Percentiles rank a stretch among this genome's conserved stretches.
Conservation (phyloP, 1,284 basidiomycete species). For the Leucoagaricus sp. region DNA sequence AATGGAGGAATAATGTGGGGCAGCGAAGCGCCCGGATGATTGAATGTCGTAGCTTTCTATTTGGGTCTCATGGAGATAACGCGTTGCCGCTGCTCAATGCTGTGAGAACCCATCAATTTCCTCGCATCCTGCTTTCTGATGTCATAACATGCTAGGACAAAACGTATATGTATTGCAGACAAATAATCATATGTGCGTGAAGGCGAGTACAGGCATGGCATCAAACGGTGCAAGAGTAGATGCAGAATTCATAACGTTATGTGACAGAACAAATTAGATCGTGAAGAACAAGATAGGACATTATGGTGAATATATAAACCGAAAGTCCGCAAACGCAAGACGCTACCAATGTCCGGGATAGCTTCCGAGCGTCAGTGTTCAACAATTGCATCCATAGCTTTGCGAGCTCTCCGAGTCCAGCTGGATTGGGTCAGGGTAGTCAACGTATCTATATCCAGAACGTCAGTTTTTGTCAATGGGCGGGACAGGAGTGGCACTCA, state of each 20-base stretch:
- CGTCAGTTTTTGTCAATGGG: constrained; percentile 14
- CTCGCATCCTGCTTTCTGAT: background rate
- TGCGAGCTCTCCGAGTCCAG: constrained; percentile 93
- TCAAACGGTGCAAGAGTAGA: constrained; percentile 14
- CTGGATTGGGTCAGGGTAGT: constrained; percentile 99
- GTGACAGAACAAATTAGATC: constrained; percentile 14
- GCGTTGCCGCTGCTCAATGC: background rate
- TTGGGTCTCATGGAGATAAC: constrained; percentile 9
- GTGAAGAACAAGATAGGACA: constrained; percentile 13
- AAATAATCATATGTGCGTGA: constrained; percentile 8
- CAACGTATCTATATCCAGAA: constrained; percentile 84
- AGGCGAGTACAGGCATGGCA: constrained; percentile 17
- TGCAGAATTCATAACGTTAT: constrained; percentile 15
- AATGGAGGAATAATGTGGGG: background rate
- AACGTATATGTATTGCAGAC: constrained; percentile 14
- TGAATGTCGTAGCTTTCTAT: constrained; percentile 2
- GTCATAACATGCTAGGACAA: background rate
- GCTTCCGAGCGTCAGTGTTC: constrained; percentile 23
- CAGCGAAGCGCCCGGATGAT: background rate
- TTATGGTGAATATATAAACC: constrained; percentile 10
- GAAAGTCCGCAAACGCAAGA: constrained; percentile 4
- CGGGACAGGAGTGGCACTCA: constrained; percentile 45
- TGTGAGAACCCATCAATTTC: constrained; percentile 1
- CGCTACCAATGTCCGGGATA: constrained; percentile 5
- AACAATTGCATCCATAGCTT: constrained; percentile 93